Base-by-base conservation (phyloP, 768 basidiomycete species). In the Phanerodontia chrysosporium region DNA sequence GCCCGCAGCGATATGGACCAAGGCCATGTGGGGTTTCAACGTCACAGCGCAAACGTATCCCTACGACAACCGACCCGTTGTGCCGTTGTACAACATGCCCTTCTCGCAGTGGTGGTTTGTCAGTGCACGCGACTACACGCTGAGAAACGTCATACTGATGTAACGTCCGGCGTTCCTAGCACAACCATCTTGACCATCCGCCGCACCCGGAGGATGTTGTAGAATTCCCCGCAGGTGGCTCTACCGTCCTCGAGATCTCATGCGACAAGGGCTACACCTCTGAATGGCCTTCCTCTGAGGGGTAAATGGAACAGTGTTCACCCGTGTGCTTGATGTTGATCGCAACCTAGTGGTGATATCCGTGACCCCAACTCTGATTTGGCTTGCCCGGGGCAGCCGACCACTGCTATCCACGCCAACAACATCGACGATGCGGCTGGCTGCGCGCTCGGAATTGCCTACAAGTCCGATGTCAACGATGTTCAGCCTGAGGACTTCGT, bases 11-110 rank as follows among this genome's bases (percentile, higher is more conserved):
- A 62, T 82, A 16, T 85, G 72, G 70, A 77, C 82, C 58, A 78
- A 83, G 2, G 78, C 80, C 68, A 86, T 87, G 83, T 86, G 64
- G 59, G 86, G 87, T 1, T 88, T 84, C 75, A 86, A 87, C 56
- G 85, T 85, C n/a, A 86, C 85, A 1, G 58, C 63, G 7, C 49
- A 76, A 36, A 80, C 81, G 0, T 86, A 78, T 51, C 45, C 72
- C 4, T 85, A 85, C 69, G 86, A 87, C 65, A 87, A 88, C 67
- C 81, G 86, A 1, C 85, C 87, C 25, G 83, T 76, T 6, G 61
- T 65, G 0, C 78, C 80, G 2, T 73, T 79, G 27, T 44, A 58
- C 51, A 66, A 58, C 74, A 72, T 55, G 69, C 74, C 65, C 55
- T 82, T 71, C 73, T 69, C 65, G 61, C 69, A 79, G 6, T 78